Base-by-base conservation (phyloP, 805 yeast species). In the Danielia reshetovae region DNA sequence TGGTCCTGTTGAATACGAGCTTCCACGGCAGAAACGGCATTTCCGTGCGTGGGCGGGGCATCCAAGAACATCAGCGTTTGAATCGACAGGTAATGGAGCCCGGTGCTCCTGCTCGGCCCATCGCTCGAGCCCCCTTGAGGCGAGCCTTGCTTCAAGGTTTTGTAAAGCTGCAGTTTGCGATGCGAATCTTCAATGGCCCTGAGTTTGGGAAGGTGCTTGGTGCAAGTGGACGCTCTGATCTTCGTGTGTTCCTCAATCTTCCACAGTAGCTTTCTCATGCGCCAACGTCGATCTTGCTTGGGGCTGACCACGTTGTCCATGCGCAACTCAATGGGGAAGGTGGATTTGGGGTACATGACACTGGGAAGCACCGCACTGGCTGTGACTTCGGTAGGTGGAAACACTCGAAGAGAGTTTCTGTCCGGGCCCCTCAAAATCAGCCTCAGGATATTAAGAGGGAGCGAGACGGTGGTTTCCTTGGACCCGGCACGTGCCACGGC, bases 371-470 rank as follows among this genome's bases (percentile, higher is more conserved):
- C 83, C 7, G 95, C 93, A 18, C 83, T 77, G 5, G 96, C 94
- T 3, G 87, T 81, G 24, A 93, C 81, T 27, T 83, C 85, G 0
- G 97, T 90, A 6, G 99, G 97, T 1, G 98, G 98, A 59, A 93
- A 93, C 1, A 93, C 85, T 41, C 99, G 74, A 24, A 87, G 62
- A 1, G 96, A 85, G 52, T 85, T 86, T 48, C 88, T 72, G 54
- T 89, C 96, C 2, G 85, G 85, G 5, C 93, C 90, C 29, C 86
- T 67, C 16, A 85, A 57, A 19, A 90, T 76, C 38, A 94, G 82
- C 49, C 98, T 72, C 29, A 83, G 71, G 2, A 93, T 69, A 45
- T 81, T 72, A 7, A 93, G 56, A 0, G 96, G 94, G 39, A 85
- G 62, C 16, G 74, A 60, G n/a, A 59, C 56, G 11, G 51, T 57